Conservation (phyloP, 1,284 basidiomycete genomes). For the Wallemia mellicola region DNA sequence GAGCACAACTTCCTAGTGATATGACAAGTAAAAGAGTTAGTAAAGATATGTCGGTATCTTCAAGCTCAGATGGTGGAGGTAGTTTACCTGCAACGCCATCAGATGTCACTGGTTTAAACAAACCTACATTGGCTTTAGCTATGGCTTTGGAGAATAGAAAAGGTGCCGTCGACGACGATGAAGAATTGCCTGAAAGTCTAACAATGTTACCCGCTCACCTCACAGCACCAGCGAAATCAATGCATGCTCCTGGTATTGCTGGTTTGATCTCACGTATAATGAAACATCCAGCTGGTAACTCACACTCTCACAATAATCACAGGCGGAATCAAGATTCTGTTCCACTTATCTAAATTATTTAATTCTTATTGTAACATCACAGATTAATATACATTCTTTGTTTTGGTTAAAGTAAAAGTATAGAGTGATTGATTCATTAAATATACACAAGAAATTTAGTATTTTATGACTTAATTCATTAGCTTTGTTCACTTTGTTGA, state of each 20-base stretch:
- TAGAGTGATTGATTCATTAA: not conserved
- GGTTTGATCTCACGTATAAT: not conserved
- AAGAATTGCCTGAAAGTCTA: not conserved
- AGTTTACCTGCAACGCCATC: not conserved
- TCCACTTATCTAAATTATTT: not conserved
- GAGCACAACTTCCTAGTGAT: not conserved
- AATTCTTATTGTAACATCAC: not conserved
- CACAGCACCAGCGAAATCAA: not conserved
- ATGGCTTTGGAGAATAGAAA: not conserved
- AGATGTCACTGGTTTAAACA: not conserved
- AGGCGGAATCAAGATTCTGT: not conserved
- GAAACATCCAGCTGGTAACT: not conserved
- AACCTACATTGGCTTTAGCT: not conserved
- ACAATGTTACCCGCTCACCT: not conserved
- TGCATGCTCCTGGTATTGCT: not conserved
- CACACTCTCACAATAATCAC: not conserved
- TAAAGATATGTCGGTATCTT: slow-evolving; percentile 1
- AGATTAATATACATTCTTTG: not conserved
- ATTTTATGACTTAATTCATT: not conserved
- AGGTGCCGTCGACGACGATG: not conserved
- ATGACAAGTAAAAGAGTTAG: not conserved
- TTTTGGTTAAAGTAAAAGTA: not conserved
- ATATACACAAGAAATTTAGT: not conserved
- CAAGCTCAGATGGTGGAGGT: not conserved
- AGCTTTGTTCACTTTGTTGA: too few relatives aligned